Evolutionary conservation across 2,329 filamentous ascomycete genomes (phyloP).

Genomic region (Stachybotrys elegans): DNA sequence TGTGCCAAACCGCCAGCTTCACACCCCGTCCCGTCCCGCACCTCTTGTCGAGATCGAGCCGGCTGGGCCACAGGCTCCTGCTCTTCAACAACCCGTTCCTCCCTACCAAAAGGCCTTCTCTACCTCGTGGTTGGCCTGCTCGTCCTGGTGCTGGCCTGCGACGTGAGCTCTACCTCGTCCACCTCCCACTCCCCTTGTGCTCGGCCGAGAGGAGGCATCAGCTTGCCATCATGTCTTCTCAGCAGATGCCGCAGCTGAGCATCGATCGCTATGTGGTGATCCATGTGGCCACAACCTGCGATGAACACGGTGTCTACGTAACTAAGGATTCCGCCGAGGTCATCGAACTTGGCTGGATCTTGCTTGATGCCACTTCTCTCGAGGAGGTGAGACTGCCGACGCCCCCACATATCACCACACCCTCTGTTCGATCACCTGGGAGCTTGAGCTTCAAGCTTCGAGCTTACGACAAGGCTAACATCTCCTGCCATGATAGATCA

Average conservation of each 20-base stretch:
- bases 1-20: conserved; percentile 5
- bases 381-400: conserved; percentile 68
- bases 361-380: conserved; percentile 84
- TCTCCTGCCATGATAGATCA: conserved; percentile 54
- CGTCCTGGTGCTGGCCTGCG: background rate
- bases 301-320: conserved; percentile 98
- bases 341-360: conserved; percentile 97
- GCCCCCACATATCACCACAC: conserved; percentile 7
- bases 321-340: conserved; percentile 99
- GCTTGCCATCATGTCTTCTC: conserved; percentile 36
- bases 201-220: no score
- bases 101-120: background rate
- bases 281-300: conserved; percentile 97
- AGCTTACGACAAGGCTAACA: conserved; percentile 10
- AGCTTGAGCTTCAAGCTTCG: background rate
- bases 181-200: conserved; percentile 15
- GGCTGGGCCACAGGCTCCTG: conserved; percentile 32
- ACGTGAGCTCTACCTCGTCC: conserved; percentile 1
- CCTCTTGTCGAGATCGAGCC: no score
- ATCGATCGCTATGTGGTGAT: conserved; percentile 97
- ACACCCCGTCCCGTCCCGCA: no score
- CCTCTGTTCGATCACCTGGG: no score
- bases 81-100: conserved; percentile 13
- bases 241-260: conserved; percentile 53
- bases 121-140: background rate